Evolutionary conservation across 192 early-diverging fungal species (phyloP).

Genomic region (Coemansia brasiliensis): DNA sequence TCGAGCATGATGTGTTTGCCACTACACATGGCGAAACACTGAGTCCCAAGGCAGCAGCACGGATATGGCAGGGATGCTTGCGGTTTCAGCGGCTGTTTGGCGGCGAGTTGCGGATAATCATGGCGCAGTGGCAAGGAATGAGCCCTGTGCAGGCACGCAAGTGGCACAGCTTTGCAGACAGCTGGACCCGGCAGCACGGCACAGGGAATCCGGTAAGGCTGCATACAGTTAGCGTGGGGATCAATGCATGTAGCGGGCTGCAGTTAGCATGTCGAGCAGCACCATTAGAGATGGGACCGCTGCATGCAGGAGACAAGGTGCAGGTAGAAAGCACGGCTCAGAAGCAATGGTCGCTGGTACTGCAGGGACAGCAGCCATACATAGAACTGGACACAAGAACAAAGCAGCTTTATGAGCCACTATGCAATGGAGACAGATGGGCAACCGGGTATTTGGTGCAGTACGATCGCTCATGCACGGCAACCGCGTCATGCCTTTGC

Average conservation of each 20-base stretch:
- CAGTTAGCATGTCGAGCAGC: too few species aligned
- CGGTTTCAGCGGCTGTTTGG: constrained; percentile 37
- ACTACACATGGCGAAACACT: not conserved
- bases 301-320: too few species aligned
- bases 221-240: too few species aligned
- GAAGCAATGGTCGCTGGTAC: constrained; percentile 42
- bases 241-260: too few species aligned
- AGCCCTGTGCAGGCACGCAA: constrained; percentile 14
- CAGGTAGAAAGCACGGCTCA: not conserved
- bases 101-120: constrained; percentile 30
- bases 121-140: constrained; percentile 49
- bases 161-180: constrained; percentile 22
- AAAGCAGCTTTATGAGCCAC: not conserved
- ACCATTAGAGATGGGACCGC: too few species aligned
- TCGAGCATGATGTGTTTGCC: constrained; percentile 39
- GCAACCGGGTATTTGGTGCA: constrained; percentile 47
- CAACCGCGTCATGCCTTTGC: constrained; percentile 31
- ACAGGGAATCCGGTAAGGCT: too few species aligned
- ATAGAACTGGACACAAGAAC: constrained; percentile 3
- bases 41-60: constrained; percentile 8
- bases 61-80: constrained; percentile 43
- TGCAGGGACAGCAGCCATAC: constrained; percentile 39
- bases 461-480: constrained; percentile 12
- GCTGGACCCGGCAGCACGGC: constrained; percentile 11
- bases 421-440: constrained; percentile 7